Base-by-base conservation (phyloP, 1,284 basidiomycete species). In the Tylopilus orsonianus region DNA sequence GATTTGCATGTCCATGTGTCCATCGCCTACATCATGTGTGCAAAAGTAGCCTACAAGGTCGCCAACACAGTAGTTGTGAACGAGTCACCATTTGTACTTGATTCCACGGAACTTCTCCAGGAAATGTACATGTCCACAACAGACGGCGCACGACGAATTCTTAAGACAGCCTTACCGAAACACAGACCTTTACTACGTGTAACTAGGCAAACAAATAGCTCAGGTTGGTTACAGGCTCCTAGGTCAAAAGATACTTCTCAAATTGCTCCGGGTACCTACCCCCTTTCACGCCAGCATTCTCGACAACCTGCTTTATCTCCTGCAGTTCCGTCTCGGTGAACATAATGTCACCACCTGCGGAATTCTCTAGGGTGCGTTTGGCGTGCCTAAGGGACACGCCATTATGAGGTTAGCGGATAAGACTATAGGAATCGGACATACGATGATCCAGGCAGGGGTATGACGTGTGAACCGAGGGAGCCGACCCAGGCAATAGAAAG, bases 401-500 rank as follows among this genome's bases (percentile, higher is more conserved):
- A 39, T 44, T 16, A 46, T 30, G 8, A 30, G 5, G 27, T 41
- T 18, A 30, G 26, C 8, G 22, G 13, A 10, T 16, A 19, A 20
- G 24, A 30, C 29, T 7, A 18, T 8, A 6, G 3, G 9, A 8
- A 33, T 4, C 14, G 27, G 12, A 60, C 59, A 29, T 50, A 67
- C 61, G 65, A 65, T n/a, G 61, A 64, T 29, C 62, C 65, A 4
- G 65, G 65, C 14, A 64, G 47, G 13, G 62, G 62, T 3, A 63
- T 52, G 41, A 66, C 62, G 29, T 66, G 61, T 2, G 32, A 0
- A 4, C 64, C 62, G 23, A 63, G 54, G 1, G 62, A 55, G 16
- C 50, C 8, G 3, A 83, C 70, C 79, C 82, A 87, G 2, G 79
- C 81, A 13, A 87, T 69, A 14, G 73, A 73, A 14, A 86, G 66